Percentiles rank a stretch among this genome's conserved stretches.
These are phyloP conservation scores for Cantharellus cinnabarinus DNA, from an alignment of 768 basidiomycete species.

Conservation along the genomic window DNA sequence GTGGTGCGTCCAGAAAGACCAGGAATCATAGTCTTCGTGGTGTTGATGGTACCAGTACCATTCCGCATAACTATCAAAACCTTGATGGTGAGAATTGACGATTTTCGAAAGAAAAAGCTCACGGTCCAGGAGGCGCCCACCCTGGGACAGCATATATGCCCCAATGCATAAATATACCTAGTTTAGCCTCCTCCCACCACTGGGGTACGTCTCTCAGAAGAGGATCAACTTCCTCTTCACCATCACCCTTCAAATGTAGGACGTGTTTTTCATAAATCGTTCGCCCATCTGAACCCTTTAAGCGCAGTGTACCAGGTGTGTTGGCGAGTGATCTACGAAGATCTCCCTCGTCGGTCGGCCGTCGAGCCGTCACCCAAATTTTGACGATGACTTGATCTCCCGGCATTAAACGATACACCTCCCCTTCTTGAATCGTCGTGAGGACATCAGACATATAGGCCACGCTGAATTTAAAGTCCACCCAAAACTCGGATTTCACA, in stretches of 20 bases:
- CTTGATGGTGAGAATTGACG: not conserved
- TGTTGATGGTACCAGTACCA: slow-evolving; percentile 28
- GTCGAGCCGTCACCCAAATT: slow-evolving; percentile 13
- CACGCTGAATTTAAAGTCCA: not conserved
- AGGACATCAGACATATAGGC: slow-evolving; percentile 9
- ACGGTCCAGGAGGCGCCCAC: not conserved
- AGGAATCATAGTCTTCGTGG: slow-evolving; percentile 14
- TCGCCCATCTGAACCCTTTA: too few species aligned
- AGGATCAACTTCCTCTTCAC: slow-evolving; percentile 14
- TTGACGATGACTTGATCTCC: slow-evolving; percentile 31
- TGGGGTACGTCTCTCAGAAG: slow-evolving; percentile 24
- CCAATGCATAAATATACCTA: slow-evolving; percentile 25
- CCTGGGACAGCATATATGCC: not conserved
- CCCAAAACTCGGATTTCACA: slow-evolving; percentile 2
- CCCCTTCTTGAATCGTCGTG: slow-evolving; percentile 24
- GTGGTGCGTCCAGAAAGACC: slow-evolving; percentile 29
- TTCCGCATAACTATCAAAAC: slow-evolving; percentile 23
- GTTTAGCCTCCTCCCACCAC: slow-evolving; percentile 37
- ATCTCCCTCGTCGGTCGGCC: not conserved
- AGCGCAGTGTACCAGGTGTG: not conserved
- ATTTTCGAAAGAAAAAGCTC: not conserved
- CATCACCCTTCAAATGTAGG: slow-evolving; percentile 18
- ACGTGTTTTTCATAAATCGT: too few species aligned
- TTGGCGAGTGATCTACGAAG: not conserved
- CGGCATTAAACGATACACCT: slow-evolving; percentile 26